Evolutionary conservation across 805 yeast genomes (phyloP).

Genomic region (Hanseniaspora thailandica): DNA sequence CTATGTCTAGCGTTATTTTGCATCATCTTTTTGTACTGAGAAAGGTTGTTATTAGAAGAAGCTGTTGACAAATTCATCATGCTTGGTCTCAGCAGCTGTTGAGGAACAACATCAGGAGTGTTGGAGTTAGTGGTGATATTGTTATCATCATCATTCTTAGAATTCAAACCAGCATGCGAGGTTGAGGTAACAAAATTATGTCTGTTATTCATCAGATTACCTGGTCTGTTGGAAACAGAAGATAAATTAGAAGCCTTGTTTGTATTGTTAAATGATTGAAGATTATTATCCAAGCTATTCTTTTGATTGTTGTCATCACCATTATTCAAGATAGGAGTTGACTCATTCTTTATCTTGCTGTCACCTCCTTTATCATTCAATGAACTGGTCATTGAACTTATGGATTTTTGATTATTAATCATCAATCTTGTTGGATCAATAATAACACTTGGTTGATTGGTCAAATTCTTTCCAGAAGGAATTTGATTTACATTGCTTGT

Average conservation of each 20-base stretch:
- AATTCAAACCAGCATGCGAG: neutral
- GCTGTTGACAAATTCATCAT: constrained; percentile 7
- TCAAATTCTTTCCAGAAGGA: constrained; percentile 6
- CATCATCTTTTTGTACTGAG: constrained; percentile 15
- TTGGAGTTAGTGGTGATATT: neutral
- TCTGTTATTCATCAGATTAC: constrained; percentile 11
- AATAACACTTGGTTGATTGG: constrained; percentile 14
- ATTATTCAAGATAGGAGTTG: neutral
- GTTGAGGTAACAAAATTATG: neutral
- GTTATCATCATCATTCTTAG: neutral
- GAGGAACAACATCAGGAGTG: neutral
- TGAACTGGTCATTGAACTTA: neutral
- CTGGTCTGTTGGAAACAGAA: constrained; percentile 11
- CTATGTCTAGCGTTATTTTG: constrained; percentile 14
- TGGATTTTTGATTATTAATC: constrained; percentile 8
- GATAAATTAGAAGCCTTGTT: constrained; percentile 9
- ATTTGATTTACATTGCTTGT: neutral
- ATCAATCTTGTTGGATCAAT: constrained; percentile 13
- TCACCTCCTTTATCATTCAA: neutral
- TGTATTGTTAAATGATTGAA: neutral
- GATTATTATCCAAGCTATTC: neutral
- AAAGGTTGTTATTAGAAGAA: constrained; percentile 12
- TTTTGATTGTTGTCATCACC: neutral
- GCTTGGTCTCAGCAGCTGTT: constrained; percentile 4
- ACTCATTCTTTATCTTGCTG: neutral